Percentiles rank a stretch among this genome's conserved stretches.
phyloP scores from a whole-genome alignment of 148 eudicot genomes.

The Rhododendron henanense region DNA sequence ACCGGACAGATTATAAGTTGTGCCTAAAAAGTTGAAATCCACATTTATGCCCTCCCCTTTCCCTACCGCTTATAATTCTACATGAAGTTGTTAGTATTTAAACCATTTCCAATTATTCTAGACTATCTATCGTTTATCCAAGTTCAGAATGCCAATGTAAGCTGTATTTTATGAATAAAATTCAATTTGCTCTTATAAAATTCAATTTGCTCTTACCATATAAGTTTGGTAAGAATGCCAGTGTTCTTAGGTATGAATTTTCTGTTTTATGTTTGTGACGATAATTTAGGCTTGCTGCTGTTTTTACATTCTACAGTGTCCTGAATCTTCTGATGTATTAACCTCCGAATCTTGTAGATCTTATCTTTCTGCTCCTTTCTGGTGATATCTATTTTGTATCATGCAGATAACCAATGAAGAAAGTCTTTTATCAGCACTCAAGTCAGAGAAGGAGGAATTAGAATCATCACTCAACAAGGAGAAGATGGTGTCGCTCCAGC shows the following conservation, averaged over 20 bases:
- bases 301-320: background rate
- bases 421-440: constrained; percentile 46
- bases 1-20: background rate
- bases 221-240: background rate
- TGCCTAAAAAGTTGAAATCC: background rate
- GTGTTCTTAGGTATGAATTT: constrained; percentile 8
- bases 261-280: background rate
- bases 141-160: background rate
- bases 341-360: constrained; percentile 8
- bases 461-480: constrained; percentile 61
- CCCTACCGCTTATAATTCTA: background rate
- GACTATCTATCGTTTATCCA: background rate
- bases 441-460: constrained; percentile 70
- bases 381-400: constrained; percentile 6
- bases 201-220: background rate
- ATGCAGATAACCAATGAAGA: constrained; percentile 52
- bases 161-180: background rate
- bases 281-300: background rate
- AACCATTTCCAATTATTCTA: background rate
- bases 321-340: background rate
- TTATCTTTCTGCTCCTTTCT: constrained; percentile 4
- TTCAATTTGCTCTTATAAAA: background rate
- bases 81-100: background rate
- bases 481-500: constrained; percentile 53
- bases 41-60: background rate